Evolutionary conservation across 78 protist genomes (phyloP), one percentile per base, ranked within the genome.

Genomic region (Dictyostelium firmibasis): DNA sequence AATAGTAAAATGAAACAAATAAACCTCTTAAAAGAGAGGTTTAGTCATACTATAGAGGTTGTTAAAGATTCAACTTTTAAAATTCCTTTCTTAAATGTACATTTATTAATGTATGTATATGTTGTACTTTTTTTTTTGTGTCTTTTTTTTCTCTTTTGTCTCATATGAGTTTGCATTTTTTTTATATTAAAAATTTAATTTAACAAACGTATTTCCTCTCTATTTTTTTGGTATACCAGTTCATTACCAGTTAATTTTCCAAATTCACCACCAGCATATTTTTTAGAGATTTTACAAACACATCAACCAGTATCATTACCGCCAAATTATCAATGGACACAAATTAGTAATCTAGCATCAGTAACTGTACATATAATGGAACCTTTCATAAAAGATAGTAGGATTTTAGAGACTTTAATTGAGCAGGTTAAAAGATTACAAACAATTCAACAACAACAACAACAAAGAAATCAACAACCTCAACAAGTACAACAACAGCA

Each of bases 161-260:
- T n/a, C n/a, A n/a, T n/a, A n/a, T n/a, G n/a, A n/a, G n/a, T n/a
- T n/a, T n/a, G n/a, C n/a, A n/a, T 5, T 2, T 7, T 83, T 64
- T 18, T 29, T 60, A 35, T 74, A 35, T 3, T 35, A 35, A 64
- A 25, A 62, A 25, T n/a, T n/a, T n/a, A n/a, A n/a, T n/a, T n/a
- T n/a, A n/a, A n/a, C n/a, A 13, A 81, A 47, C 25, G 11, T 3
- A 27, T 50, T 43, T 81, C 7, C 29, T n/a, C 11, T n/a, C 11
- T 23, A 6, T 20, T 64, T 64, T 64, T 25, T 36, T 33, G 35
- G 16, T 1, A 7, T 2, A 67, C 7, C 50, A 89, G 94, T 79
- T 89, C 94, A 81, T 67, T 89, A 69, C 94, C 94, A 18, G 72
- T 81, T 16, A 69, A 89, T 81, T 89, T 89, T 25, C 94, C 94